Base-by-base conservation (phyloP, 495 filamentous ascomycete genomes). In the Lepidopterella palustris region DNA sequence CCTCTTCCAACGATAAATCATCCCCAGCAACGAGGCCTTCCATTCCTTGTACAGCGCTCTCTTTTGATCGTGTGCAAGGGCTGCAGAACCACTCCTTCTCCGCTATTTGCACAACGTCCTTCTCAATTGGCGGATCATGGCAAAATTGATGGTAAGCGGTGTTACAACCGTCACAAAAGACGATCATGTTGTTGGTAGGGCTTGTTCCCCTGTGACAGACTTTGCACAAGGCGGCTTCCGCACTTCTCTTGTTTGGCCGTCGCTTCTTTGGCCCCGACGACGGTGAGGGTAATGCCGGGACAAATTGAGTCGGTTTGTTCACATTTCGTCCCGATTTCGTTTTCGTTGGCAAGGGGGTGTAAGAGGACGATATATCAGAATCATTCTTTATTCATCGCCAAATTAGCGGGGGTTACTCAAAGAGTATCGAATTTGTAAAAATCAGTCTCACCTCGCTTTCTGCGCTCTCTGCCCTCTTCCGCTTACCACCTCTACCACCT, bases 121-220 rank as follows among this genome's bases (percentile, higher is more conserved):
- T 80, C 6, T 79, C 76, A 62, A 98, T 91, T 4, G 80, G 80
- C 0, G 93, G 91, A 63, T 93, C 83, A 71, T 97, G 92, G 67
- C 93, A 97, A 61, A 81, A 80, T 72, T 96, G 92, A 71, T 98
- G 93, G 83, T 91, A 98, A 15, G 86, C 82, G 10, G 78, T 78
- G 68, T 93, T 91, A 76, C 93, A 98, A 11, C 84, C 86, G 71
- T 96, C 91, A 74, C 93, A 98, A 70, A 96, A 93, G 6, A 97
- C 93, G 57, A 98, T 96, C 75, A 84, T 80, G 71, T 98, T 98
- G 58, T 70, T 83, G 18, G 77, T 70, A 0, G 90, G 87, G 56
- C 84, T 88, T 52, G 89, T 82, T 8, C 88, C 84, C 40, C 93
- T 79, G 50, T 85, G 80, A 73, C 93, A 98, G 64, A 84, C 78